A percentile compares a stretch with the other conserved stretches of the same genome.
Conservation (phyloP, 2,329 filamentous ascomycete species). For the Ophiosphaerella herpotricha region DNA sequence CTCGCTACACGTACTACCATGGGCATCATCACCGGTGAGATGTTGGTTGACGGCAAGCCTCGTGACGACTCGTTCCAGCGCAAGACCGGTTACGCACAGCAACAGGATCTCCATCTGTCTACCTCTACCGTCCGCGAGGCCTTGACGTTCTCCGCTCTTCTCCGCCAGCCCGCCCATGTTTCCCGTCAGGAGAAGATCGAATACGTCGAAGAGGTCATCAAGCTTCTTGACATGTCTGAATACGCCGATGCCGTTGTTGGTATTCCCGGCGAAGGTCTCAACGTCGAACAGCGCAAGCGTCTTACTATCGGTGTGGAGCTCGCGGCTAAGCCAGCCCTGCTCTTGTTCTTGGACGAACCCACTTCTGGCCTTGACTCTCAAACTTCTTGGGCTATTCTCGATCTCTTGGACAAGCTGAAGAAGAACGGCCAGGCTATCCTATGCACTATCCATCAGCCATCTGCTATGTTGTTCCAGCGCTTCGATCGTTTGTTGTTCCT, state of each 20-base stretch:
- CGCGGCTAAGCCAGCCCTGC: conserved; percentile 84
- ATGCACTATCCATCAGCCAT: conserved; percentile 98
- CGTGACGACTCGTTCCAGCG: conserved; percentile 85
- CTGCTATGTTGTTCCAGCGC: conserved; percentile 89
- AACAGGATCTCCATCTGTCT: conserved; percentile 85
- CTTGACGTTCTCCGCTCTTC: conserved; percentile 80
- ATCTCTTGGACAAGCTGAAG: conserved; percentile 85
- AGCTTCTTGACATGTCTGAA: conserved; percentile 84
- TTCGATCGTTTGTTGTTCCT: conserved; percentile 83
- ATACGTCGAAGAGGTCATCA: conserved; percentile 90
- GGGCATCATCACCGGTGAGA: conserved; percentile 85
- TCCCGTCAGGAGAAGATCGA: conserved; percentile 76
- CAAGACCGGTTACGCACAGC: conserved; percentile 89
- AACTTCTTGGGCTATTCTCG: conserved; percentile 89
- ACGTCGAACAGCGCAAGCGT: conserved; percentile 70
- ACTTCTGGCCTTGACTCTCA: conserved; percentile 93
- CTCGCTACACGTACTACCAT: conserved; percentile 84
- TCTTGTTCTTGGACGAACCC: conserved; percentile 93
- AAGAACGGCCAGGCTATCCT: conserved; percentile 83
- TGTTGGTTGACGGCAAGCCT: conserved; percentile 77
- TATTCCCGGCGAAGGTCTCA: conserved; percentile 80
- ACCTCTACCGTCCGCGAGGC: conserved; percentile 89
- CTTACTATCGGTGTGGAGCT: conserved; percentile 96
- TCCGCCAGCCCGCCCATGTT: conserved; percentile 80
- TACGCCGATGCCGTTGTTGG: conserved; percentile 91